Base-by-base conservation (phyloP, 352 stramenopile genomes). In the Phytophthora palmivora region DNA sequence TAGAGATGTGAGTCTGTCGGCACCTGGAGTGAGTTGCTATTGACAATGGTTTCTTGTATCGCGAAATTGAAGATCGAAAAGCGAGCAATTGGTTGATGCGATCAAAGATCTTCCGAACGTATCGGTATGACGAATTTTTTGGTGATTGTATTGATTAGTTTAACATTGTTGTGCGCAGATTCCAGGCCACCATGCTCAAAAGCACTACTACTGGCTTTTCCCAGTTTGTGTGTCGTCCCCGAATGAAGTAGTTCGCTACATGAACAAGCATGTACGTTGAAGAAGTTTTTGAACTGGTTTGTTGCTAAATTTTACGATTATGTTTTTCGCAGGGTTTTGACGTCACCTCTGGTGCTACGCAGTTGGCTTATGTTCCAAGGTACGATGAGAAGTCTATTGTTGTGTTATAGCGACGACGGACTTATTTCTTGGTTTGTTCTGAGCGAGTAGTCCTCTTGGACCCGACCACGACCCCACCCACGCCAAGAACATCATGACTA, bases 121-220 rank as follows among this genome's bases (percentile, higher is more conserved):
- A 21, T 74, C 78, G 52, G 84, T 91, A 76, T 12, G 37, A 16
- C 15, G 36, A 4, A 15, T 47, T 48, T 2, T 44, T n/a, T 32
- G 11, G 22, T 19, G 22, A n/a, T 21, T 19, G 18, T 1, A 34
- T 6, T 6, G 2, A 18, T 9, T 34, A 8, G 10, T 14, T 16
- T 14, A 30, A 8, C 18, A 11, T 19, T 15, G 33, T 32, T 39
- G 33, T 11, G 15, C 22, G 19, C 57, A 91, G 78, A 80, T 94
- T 30, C 87, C 87, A 34, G 87, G 84, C 3, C 54, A 71, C 8
- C 26, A 71, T 24, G 83, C 87, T 18, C 52, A 74, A 4, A 82
- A 84, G 22, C 87, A 95, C 70, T 90, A 83, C 57, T 95, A 89
- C 54, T 95, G 87, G 87, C 57, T 95, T 12, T 94, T 93, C 37